Percentiles rank a stretch among this genome's conserved stretches.
Conservation (phyloP, 2,329 filamentous ascomycete species). For the Rhinocladiella similis region DNA sequence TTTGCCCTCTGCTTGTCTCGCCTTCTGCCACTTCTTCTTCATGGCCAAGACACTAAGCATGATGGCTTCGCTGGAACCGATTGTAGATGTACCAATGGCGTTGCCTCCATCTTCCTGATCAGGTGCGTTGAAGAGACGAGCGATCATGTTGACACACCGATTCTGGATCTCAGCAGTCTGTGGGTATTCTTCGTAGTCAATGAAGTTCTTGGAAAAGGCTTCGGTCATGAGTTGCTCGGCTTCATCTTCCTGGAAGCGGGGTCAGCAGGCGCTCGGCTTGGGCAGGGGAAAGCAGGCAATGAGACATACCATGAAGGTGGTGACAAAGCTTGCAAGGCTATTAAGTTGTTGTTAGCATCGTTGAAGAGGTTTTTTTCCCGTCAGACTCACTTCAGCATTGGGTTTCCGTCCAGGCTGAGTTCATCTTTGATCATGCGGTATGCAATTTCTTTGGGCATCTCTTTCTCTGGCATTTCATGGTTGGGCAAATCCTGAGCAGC, state of each 20-base stretch:
- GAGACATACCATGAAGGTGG: constrained; percentile 83
- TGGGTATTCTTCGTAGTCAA: constrained; percentile 83
- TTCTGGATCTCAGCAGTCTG: constrained; percentile 84
- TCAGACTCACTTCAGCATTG: constrained; percentile 63
- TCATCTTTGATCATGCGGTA: constrained; percentile 98
- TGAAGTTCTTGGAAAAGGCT: constrained; percentile 92
- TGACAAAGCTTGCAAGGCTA: constrained; percentile 88
- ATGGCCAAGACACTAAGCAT: constrained; percentile 68
- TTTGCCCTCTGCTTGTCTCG: constrained; percentile 79
- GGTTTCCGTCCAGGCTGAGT: constrained; percentile 85
- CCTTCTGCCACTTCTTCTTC: constrained; percentile 93
- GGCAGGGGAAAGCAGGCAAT: neutral
- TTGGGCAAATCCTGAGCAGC: constrained; percentile 77
- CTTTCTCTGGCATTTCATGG: constrained; percentile 80
- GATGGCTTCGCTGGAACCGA: constrained; percentile 78
- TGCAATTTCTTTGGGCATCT: constrained; percentile 92
- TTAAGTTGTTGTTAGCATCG: constrained; percentile 11
- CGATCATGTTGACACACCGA: constrained; percentile 89
- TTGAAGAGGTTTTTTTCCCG: neutral
- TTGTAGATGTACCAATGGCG: constrained; percentile 81
- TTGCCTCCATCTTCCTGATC: constrained; percentile 54
- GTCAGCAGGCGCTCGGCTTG: neutral
- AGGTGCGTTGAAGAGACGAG: constrained; percentile 81
- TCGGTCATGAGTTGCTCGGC: constrained; percentile 95
- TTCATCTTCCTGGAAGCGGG: constrained; percentile 71